A percentile compares a stretch with the other conserved stretches of the same genome.
phyloP scores from a whole-genome alignment of 106 monocot species.

The Ottelia alismoides region DNA sequence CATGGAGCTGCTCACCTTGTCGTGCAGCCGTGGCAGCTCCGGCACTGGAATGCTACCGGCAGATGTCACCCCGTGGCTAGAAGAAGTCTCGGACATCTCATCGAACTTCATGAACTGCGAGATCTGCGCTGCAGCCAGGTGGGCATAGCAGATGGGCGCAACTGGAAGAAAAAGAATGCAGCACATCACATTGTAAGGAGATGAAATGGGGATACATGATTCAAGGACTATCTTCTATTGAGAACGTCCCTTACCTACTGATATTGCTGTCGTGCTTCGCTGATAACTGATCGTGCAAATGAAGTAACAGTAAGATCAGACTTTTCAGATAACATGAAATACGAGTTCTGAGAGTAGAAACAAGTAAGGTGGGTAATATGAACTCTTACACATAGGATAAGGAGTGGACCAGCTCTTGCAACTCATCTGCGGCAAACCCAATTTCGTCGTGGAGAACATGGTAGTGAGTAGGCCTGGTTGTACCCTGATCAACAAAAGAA shows the following conservation, averaged over 20 bases:
- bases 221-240: background rate
- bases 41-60: conserved; percentile 37
- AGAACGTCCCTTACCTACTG: conserved; percentile 4
- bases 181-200: background rate
- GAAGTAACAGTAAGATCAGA: too few species aligned
- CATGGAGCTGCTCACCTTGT: conserved; percentile 60
- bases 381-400: conserved; percentile 89
- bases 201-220: background rate
- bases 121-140: conserved; percentile 69
- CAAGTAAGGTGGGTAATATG: background rate
- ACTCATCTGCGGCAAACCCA: conserved; percentile 58
- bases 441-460: conserved; percentile 81
- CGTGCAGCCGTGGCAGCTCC: conserved; percentile 53
- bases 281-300: conserved; percentile 10
- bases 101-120: conserved; percentile 77
- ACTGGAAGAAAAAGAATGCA: conserved; percentile 25
- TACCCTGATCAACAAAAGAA: conserved; percentile 37
- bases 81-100: conserved; percentile 60
- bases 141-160: conserved; percentile 89
- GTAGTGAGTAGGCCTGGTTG: conserved; percentile 86
- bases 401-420: conserved; percentile 90
- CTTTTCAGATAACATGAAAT: background rate
- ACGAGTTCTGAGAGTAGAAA: background rate
- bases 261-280: conserved; percentile 18
- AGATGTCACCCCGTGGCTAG: conserved; percentile 46